phyloP scores from a whole-genome alignment of 306 rosid species.

The Vigna reflexopilosa region DNA sequence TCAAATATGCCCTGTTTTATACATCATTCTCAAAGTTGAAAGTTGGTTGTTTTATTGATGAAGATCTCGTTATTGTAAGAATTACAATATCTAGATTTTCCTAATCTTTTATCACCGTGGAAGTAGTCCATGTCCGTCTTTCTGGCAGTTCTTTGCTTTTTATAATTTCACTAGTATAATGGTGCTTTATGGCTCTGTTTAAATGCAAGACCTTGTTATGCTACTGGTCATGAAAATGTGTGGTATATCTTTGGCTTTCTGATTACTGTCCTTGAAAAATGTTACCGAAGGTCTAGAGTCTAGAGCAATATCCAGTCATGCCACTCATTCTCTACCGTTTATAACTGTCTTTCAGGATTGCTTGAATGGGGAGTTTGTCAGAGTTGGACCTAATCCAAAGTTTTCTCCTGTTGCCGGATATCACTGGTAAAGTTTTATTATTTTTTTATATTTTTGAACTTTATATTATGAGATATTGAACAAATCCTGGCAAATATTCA shows the following conservation, averaged over 20 bases:
- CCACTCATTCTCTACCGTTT: constrained; percentile 34
- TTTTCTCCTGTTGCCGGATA: constrained; percentile 90
- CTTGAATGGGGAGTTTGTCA: constrained; percentile 93
- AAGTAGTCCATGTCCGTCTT: not conserved
- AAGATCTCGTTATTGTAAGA: constrained; percentile 14
- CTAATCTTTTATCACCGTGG: constrained; percentile 2
- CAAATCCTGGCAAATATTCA: constrained; percentile 1
- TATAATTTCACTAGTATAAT: constrained; percentile 26
- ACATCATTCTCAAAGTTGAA: not conserved
- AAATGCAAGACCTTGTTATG: not conserved
- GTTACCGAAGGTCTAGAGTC: not conserved
- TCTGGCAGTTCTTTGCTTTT: constrained; percentile 20
- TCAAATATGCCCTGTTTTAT: not conserved
- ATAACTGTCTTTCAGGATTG: constrained; percentile 64
- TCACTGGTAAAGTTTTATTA: constrained; percentile 67
- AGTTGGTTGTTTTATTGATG: constrained; percentile 3
- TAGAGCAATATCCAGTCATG: not conserved
- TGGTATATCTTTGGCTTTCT: not conserved
- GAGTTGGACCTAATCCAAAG: constrained; percentile 93
- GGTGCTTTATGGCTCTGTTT: not conserved
- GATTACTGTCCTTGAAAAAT: constrained; percentile 3
- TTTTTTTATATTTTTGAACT: not conserved
- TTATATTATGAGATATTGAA: constrained; percentile 4
- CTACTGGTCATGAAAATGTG: not conserved
- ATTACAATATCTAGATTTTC: constrained; percentile 8